Evolutionary conservation across 2,329 filamentous ascomycete genomes (phyloP).

Genomic region (Polychaeton citri): DNA sequence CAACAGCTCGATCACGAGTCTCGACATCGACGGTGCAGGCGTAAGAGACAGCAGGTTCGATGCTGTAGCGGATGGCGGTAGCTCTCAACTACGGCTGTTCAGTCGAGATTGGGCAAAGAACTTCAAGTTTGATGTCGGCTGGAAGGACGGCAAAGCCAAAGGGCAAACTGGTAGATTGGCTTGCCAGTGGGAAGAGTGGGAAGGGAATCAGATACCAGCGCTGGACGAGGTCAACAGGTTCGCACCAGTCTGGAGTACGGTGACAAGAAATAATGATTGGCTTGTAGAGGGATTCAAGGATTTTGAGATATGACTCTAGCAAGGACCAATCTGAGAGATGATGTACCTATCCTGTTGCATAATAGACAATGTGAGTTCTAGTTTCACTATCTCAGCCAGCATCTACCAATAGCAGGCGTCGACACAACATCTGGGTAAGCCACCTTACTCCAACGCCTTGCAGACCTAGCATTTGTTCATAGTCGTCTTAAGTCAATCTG

Average conservation of each 20-base stretch:
- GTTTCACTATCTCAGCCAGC: too few relatives aligned
- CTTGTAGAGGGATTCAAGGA: slow-evolving; percentile 67
- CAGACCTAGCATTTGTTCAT: too few relatives aligned
- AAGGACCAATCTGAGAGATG: too few relatives aligned
- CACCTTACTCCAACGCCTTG: too few relatives aligned
- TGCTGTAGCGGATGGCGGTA: slow-evolving; percentile 44
- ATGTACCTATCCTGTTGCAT: too few relatives aligned
- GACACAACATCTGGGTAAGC: too few relatives aligned
- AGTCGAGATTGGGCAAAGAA: slow-evolving; percentile 62
- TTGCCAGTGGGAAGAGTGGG: slow-evolving; percentile 83
- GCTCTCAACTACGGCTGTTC: slow-evolving; percentile 64
- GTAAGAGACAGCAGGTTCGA: slow-evolving; percentile 8
- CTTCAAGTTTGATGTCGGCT: slow-evolving; percentile 65
- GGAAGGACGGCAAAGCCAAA: slow-evolving; percentile 30
- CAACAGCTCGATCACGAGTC: slow-evolving; percentile 49
- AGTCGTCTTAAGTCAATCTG: too few relatives aligned
- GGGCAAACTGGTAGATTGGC: slow-evolving; percentile 51
- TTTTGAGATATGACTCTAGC: slow-evolving; percentile 32
- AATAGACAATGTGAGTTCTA: too few relatives aligned
- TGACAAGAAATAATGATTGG: slow-evolving; percentile 63
- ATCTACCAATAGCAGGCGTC: too few relatives aligned
- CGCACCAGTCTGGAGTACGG: slow-evolving; percentile 64
- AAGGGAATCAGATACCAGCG: slow-evolving; percentile 62
- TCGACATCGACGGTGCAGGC: slow-evolving; percentile 44
- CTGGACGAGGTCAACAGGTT: slow-evolving; percentile 67